Evolutionary conservation across 139 green algal species (phyloP), one percentile per base, ranked within the genome.

Genomic region (Tetratostichococcus sp.): DNA sequence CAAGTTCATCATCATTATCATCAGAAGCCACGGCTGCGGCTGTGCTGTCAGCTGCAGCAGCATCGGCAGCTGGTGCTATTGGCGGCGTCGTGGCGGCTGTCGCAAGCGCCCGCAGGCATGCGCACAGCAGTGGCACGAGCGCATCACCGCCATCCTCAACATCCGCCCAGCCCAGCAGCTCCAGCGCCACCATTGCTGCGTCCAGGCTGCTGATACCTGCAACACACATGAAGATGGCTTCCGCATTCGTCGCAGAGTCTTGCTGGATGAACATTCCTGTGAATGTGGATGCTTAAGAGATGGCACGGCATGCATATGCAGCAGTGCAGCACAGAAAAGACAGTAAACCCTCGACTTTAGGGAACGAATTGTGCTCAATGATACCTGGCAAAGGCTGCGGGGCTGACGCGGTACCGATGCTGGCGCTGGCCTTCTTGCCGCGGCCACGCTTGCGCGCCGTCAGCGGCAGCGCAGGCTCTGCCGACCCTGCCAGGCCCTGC

Each of bases 81-180:
- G 50, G 17, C 39, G 76, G 39, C 26, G 22, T 25, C 28, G 67
- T 59, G 3, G 76, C 76, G 4, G 86, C 79, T 23, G 73, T 70
- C 39, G 62, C 76, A 39, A 87, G 73, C 2, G 74, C 22, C 1
- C 70, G 75, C 33, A 78, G 33, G 65, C 81, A 58, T 19, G 23
- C 31, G 3, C 30, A 43, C 11, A 87, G 70, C 59, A 83, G 70
- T 23, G 70, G 57, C 23, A 35, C 65, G 30, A 86, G 68, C 65
- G 81, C 69, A 39, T 69, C 65, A 4, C 26, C 14, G 31, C 35
- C 62, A 22, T 3, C 0, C 1, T 79, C 75, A 26, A 30, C 65
- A 23, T 39, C 33, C 67, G 82, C 83, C 85, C 85, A 87, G 66
- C 86, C 78, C 71, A 87, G 78, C 69, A 89, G 39, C 80, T 86